Evolutionary conservation across 2,329 filamentous ascomycete genomes (phyloP), one percentile per base, ranked within the genome.

Genomic region (Beauveria scarabaeidicola): DNA sequence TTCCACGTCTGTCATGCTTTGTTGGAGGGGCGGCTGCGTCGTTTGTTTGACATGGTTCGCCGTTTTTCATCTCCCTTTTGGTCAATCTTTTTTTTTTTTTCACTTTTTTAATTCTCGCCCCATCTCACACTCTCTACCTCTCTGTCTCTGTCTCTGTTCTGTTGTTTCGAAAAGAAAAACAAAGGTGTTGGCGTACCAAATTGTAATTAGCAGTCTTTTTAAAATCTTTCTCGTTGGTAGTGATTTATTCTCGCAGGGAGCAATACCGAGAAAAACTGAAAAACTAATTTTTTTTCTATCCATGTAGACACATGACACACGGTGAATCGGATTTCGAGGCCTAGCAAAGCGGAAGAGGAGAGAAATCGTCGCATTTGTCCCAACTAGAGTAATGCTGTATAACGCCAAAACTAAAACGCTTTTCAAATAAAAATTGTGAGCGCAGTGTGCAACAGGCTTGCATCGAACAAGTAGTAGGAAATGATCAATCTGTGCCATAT

Each of bases 221-320:
- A 40, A 40, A 48, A 48, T 40, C 21, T 57, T 57, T 46, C 10
- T 47, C 15, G 17, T 38, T 43, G 23, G 63, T 64, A 64, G 60
- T 63, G 61, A 64, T 58, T 53, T 50, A 17, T 55, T 40, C 13
- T 21, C 21, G 38, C 17, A 51, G 17, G 41, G 32, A 55, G 27
- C 27, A 36, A 38, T 38, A 13, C 17, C n/a, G 40, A n/a, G 17
- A 40, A 38, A 48, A 40, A 36, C 15, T 29, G 3, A 29, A 41
- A 40, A 25, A 40, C 7, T 8, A 10, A n/a, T n/a, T n/a, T 13
- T 9, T 3, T 4, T 40, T 7, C 1, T 17, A 2, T 38, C 10
- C 8, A 19, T 9, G 27, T 19, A 19, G 47, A n/a, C 27, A 13
- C 10, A 15, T 41, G 40, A 10, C 40, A 41, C 40, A 10, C 11